Percentiles rank a stretch among this genome's conserved stretches.
These are phyloP conservation scores for Arthroderma sp. DNA, from an alignment of 2,329 filamentous ascomycete species.

Conservation along the genomic window DNA sequence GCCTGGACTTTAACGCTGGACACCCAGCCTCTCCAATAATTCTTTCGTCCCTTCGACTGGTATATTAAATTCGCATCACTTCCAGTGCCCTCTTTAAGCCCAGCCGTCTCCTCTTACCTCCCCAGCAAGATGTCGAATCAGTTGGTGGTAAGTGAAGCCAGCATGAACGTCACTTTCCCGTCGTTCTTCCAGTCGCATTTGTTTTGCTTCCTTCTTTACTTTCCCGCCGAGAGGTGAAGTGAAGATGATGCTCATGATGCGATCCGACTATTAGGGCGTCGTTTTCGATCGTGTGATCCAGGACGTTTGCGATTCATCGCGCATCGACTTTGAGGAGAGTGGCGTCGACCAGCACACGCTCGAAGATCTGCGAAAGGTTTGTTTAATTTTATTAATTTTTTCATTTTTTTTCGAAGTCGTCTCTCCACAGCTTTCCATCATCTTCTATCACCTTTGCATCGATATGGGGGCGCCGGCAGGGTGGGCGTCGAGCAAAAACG, in stretches of 20 bases:
- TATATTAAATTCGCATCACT: too few relatives aligned
- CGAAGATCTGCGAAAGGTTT: constrained; percentile 76
- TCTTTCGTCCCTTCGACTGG: too few relatives aligned
- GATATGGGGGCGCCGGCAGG: not conserved
- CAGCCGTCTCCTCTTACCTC: not conserved
- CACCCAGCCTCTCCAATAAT: too few relatives aligned
- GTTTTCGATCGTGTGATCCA: constrained; percentile 89
- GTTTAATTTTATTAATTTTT: constrained; percentile 18
- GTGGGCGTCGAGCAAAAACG: constrained; percentile 24
- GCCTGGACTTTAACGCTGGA: too few relatives aligned
- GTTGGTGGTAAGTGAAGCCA: constrained; percentile 32
- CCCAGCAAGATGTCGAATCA: constrained; percentile 31
- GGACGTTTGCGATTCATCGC: constrained; percentile 78
- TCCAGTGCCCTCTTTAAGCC: too few relatives aligned
- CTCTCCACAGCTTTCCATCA: not conserved
- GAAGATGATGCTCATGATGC: constrained; percentile 1
- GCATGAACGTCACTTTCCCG: not conserved
- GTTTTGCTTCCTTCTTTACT: too few relatives aligned
- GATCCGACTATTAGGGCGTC: constrained; percentile 40
- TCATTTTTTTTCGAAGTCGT: not conserved
- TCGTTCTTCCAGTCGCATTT: too few relatives aligned
- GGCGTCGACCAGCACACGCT: constrained; percentile 80
- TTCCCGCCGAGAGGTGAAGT: not conserved
- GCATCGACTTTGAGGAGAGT: constrained; percentile 92
- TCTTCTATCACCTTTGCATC: constrained; percentile 1